These are phyloP conservation scores for Glaciozyma antarctica DNA, from an alignment of 768 basidiomycete species.

Conservation along the genomic window DNA sequence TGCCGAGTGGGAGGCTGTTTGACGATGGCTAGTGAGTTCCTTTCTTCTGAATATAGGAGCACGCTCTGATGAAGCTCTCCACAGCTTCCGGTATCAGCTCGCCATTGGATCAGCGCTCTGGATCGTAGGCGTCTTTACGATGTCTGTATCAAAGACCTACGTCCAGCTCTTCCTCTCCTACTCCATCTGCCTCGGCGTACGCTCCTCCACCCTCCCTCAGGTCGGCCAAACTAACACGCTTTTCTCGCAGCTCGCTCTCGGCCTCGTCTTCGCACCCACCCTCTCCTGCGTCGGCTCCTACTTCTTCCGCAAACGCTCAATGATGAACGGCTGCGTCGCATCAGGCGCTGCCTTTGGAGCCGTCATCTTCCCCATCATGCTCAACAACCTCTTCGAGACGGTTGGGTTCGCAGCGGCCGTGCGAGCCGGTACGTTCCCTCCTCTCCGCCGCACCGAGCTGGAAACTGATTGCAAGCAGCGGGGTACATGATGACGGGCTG, in stretches of 20 bases:
- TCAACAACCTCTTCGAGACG: slow-evolving; percentile 33
- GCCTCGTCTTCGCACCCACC: slow-evolving; percentile 3
- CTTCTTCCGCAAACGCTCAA: not conserved
- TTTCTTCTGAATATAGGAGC: too few species aligned
- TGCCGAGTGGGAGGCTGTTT: too few species aligned
- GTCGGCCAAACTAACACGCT: too few species aligned
- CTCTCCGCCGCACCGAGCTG: not conserved
- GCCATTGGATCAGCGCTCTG: slow-evolving; percentile 16
- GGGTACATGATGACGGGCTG: slow-evolving; percentile 44
- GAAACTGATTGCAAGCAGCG: not conserved
- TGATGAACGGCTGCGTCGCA: not conserved
- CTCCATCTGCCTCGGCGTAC: slow-evolving; percentile 34
- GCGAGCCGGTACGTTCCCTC: not conserved
- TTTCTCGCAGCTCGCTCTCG: not conserved
- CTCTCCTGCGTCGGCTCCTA: not conserved
- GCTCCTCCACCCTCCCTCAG: not conserved
- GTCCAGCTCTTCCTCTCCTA: slow-evolving; percentile 22
- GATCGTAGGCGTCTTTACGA: slow-evolving; percentile 22
- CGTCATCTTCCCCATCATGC: slow-evolving; percentile 38
- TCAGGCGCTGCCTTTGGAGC: not conserved
- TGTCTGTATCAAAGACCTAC: slow-evolving; percentile 10
- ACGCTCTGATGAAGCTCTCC: not conserved
- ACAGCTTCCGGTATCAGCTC: slow-evolving; percentile 25
- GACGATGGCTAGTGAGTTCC: too few species aligned
- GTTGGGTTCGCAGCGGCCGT: slow-evolving; percentile 25